A percentile compares a stretch with the other conserved stretches of the same genome.
phyloP scores from a whole-genome alignment of 345 rosid species.

The Lepidium sativum region DNA sequence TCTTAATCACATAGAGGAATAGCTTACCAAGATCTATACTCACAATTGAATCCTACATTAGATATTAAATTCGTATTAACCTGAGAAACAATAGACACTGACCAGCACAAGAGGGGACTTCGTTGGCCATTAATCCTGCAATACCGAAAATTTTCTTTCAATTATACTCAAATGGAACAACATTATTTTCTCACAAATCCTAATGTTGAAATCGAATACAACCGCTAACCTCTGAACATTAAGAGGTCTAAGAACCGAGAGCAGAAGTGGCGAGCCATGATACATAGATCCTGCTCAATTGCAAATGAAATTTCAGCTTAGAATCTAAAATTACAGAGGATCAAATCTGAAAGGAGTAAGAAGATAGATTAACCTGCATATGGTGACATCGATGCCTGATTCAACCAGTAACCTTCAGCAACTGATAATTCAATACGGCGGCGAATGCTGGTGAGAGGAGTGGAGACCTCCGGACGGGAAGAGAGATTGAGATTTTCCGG shows the following conservation, averaged over 20 bases:
- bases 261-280: conserved; percentile 87
- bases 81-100: not conserved
- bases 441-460: too few species aligned
- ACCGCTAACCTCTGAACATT: conserved; percentile 47
- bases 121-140: conserved; percentile 79
- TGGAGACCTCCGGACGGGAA: too few species aligned
- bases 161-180: not conserved
- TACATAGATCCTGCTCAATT: conserved; percentile 76
- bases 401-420: too few species aligned
- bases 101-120: conserved; percentile 68
- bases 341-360: not conserved
- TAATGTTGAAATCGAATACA: not conserved
- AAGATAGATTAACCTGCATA: conserved; percentile 61
- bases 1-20: too few species aligned
- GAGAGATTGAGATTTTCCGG: too few species aligned
- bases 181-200: not conserved
- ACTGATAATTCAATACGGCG: too few species aligned
- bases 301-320: not conserved
- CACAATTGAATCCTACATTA: not conserved
- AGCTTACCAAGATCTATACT: too few species aligned
- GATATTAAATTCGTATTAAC: not conserved
- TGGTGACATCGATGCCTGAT: conserved; percentile 84
- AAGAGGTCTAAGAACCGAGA: conserved; percentile 74
- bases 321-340: not conserved
- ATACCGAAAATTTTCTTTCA: not conserved